Evolutionary conservation across 176 grass and related monocot genomes (phyloP).

Genomic region (Luzula sylvatica): DNA sequence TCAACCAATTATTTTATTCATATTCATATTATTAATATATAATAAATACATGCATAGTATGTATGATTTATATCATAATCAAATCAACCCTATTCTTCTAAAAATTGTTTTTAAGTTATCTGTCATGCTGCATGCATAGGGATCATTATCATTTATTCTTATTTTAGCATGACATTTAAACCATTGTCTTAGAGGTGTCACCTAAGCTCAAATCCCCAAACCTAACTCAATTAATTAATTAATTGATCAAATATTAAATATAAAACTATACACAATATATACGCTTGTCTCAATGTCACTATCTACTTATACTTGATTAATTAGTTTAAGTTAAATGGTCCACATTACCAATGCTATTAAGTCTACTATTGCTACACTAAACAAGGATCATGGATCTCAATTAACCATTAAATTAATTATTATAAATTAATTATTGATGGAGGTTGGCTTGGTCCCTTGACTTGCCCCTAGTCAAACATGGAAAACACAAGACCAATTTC

Average conservation of each 20-base stretch:
- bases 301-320: not conserved
- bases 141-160: not conserved
- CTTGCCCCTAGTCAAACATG: slow-evolving; percentile 17
- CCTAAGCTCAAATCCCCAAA: slow-evolving; percentile 1
- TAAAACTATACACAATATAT: not conserved
- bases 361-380: slow-evolving; percentile 5
- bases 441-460: slow-evolving; percentile 16
- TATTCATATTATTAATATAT: not conserved
- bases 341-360: not conserved
- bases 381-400: not conserved
- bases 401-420: not conserved
- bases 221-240: not conserved
- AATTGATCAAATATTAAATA: no score
- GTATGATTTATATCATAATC: not conserved
- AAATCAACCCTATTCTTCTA: not conserved
- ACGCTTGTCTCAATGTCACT: slow-evolving; percentile 11
- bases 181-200: slow-evolving; percentile 9
- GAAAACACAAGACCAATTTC: slow-evolving; percentile 20
- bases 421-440: not conserved
- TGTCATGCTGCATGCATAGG: not conserved
- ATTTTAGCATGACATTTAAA: slow-evolving; percentile 17
- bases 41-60: not conserved
- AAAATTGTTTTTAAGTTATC: not conserved
- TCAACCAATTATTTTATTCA: slow-evolving; percentile 4
- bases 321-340: not conserved